These are phyloP conservation scores for Amaranthus cruentus DNA, from an alignment of 148 eudicot species.

Conservation along the genomic window DNA sequence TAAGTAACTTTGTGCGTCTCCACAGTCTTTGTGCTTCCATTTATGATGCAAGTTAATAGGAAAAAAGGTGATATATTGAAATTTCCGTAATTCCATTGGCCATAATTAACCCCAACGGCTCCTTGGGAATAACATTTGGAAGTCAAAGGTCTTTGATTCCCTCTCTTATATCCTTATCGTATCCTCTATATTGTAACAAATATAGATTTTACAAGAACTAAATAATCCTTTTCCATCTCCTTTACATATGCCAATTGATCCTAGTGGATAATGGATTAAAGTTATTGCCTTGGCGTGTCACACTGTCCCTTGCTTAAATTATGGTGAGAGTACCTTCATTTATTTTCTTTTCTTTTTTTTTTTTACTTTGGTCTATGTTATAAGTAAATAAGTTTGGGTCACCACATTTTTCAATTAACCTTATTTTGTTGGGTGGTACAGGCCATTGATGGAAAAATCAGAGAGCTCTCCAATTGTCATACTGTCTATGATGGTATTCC, in stretches of 20 bases:
- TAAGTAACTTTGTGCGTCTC: too few species aligned
- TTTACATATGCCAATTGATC: not conserved
- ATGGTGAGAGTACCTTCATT: not conserved
- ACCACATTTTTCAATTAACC: not conserved
- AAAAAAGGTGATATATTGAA: too few species aligned
- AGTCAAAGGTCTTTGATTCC: not conserved
- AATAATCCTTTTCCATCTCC: not conserved
- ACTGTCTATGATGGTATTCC: constrained; percentile 69
- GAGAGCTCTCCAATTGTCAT: constrained; percentile 90
- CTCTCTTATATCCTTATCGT: not conserved
- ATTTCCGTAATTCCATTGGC: too few species aligned
- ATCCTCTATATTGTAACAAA: not conserved
- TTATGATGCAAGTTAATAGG: too few species aligned
- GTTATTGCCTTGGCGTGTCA: not conserved
- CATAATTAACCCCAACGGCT: too few species aligned
- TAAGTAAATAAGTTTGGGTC: not conserved
- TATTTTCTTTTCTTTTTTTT: not conserved
- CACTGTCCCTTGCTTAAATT: not conserved
- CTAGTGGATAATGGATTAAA: not conserved
- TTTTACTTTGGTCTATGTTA: not conserved
- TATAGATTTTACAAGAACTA: too few species aligned
- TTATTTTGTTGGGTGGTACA: constrained; percentile 27
- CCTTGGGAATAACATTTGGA: not conserved
- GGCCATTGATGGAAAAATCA: constrained; percentile 97
- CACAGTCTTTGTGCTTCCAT: too few species aligned